phyloP scores from a whole-genome alignment of 2,329 filamentous ascomycete genomes.

The Colletotrichum sp. region DNA sequence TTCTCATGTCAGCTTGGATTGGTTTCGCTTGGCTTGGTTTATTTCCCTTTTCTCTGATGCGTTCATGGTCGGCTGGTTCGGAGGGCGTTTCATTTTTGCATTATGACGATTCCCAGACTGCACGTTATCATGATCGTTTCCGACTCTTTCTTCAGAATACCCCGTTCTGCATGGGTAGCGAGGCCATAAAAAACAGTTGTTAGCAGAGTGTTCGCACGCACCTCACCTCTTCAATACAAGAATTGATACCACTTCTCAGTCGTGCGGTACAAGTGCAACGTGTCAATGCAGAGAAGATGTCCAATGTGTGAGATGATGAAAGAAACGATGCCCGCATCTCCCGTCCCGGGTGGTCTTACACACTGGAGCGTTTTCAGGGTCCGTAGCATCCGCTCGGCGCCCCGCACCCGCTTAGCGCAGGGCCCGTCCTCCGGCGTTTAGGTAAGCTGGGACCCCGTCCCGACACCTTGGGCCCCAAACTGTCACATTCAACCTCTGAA shows the following conservation, averaged over 20 bases:
- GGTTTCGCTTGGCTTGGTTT: neutral
- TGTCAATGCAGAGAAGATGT: neutral
- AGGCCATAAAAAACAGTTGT: neutral
- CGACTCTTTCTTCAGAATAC: neutral
- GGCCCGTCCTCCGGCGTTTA: neutral
- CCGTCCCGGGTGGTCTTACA: neutral
- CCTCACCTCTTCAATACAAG: neutral
- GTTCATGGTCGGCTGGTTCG: neutral
- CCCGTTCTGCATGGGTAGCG: slow-evolving; percentile 11
- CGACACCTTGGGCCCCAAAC: neutral
- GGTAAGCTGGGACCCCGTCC: slow-evolving; percentile 2
- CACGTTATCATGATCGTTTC: slow-evolving; percentile 6
- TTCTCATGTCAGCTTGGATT: neutral
- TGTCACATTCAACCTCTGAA: neutral
- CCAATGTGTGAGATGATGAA: neutral
- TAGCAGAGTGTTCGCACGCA: neutral
- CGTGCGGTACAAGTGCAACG: neutral
- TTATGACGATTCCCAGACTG: slow-evolving; percentile 12
- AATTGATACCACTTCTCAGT: neutral
- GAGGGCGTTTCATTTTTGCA: neutral
- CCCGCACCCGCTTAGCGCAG: neutral
- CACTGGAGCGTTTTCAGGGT: neutral
- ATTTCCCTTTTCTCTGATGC: neutral
- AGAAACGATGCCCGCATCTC: neutral
- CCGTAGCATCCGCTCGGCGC: neutral